A percentile compares a stretch with the other conserved stretches of the same genome.
These are phyloP conservation scores for Nelumbo lutea DNA, from an alignment of 164 flowering plant genomes.

Conservation along the genomic window DNA sequence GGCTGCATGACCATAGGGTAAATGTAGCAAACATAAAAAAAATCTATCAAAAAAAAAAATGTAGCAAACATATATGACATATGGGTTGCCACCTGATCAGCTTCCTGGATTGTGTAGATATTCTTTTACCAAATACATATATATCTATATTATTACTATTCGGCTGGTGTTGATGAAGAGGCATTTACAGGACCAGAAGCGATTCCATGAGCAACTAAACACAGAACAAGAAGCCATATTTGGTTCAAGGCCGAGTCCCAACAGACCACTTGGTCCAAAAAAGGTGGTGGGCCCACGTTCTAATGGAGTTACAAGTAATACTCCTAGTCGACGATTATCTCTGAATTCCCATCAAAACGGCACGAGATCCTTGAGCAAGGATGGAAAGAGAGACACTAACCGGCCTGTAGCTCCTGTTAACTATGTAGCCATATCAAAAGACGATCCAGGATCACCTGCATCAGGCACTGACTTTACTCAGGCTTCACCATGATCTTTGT, in stretches of 20 bases:
- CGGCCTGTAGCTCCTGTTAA: slow-evolving; percentile 72
- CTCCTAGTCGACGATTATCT: slow-evolving; percentile 75
- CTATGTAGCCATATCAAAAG: slow-evolving; percentile 75
- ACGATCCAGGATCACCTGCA: slow-evolving; percentile 66
- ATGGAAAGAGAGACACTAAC: slow-evolving; percentile 54
- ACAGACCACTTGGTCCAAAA: slow-evolving; percentile 52
- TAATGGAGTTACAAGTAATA: slow-evolving; percentile 74
- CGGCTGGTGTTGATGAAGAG: neutral
- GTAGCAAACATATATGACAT: too few species aligned
- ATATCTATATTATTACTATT: neutral
- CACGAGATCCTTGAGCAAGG: slow-evolving; percentile 49
- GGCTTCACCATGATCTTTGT: slow-evolving; percentile 51
- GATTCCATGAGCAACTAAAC: slow-evolving; percentile 65
- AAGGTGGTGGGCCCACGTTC: slow-evolving; percentile 75
- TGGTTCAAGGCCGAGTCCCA: slow-evolving; percentile 83
- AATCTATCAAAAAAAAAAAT: too few species aligned
- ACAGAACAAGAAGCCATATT: slow-evolving; percentile 75
- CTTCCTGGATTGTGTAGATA: too few species aligned
- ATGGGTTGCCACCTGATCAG: too few species aligned
- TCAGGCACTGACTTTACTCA: slow-evolving; percentile 58
- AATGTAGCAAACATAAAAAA: too few species aligned
- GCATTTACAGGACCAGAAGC: slow-evolving; percentile 71
- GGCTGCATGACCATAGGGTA: too few species aligned
- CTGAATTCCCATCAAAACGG: slow-evolving; percentile 60
- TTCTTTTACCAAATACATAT: neutral